Percentiles rank a stretch among this genome's conserved stretches.
Evolutionary conservation across 805 yeast genomes (phyloP).

Genomic region (Candida endomychidarum): DNA sequence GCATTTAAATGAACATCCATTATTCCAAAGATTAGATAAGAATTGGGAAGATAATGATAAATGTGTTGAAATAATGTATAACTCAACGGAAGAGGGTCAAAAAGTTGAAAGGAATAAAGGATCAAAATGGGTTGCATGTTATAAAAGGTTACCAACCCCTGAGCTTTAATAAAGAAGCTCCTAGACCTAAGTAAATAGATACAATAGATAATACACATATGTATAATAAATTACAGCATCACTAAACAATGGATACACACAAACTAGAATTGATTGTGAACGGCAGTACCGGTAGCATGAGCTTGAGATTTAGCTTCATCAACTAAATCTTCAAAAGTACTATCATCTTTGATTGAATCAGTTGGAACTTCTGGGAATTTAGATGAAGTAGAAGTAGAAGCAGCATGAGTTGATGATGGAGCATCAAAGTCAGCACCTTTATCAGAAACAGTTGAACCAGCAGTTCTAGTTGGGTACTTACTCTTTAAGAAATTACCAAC

Average conservation of each 20-base stretch:
- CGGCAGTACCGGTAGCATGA: slow-evolving; percentile 14
- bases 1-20: slow-evolving; percentile 87
- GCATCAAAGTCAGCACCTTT: slow-evolving; percentile 17
- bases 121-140: slow-evolving; percentile 84
- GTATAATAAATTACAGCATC: slow-evolving; percentile 6
- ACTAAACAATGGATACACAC: background rate
- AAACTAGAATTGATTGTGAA: slow-evolving; percentile 10
- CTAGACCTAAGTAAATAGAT: background rate
- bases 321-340: slow-evolving; percentile 26
- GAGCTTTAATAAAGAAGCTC: background rate
- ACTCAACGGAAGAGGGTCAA: slow-evolving; percentile 97
- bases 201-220: background rate
- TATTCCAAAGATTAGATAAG: slow-evolving; percentile 74
- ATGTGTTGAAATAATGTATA: slow-evolving; percentile 85
- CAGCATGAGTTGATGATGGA: slow-evolving; percentile 20
- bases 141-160: slow-evolving; percentile 67
- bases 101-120: slow-evolving; percentile 93
- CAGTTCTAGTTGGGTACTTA: slow-evolving; percentile 65
- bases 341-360: slow-evolving; percentile 18
- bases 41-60: slow-evolving; percentile 80
- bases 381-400: slow-evolving; percentile 19
- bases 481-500: slow-evolving; percentile 58
- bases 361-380: slow-evolving; percentile 44
- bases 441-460: slow-evolving; percentile 57
- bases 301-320: slow-evolving; percentile 18